phyloP scores from a whole-genome alignment of 352 stramenopile genomes.

The Peronospora destructor region DNA sequence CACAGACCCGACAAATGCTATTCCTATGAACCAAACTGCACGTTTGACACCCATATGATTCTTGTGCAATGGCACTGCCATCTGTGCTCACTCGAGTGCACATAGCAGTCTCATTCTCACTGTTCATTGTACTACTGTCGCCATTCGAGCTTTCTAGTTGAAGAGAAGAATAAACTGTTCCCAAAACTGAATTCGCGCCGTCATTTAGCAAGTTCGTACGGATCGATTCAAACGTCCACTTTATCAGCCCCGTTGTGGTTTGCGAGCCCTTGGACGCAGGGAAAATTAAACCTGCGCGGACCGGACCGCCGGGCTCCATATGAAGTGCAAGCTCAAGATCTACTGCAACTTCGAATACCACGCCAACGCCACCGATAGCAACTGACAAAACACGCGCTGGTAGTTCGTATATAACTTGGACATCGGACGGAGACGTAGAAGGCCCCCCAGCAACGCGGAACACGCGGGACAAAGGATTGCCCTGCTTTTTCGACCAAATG shows the following conservation, averaged over 20 bases:
- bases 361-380: slow-evolving; percentile 29
- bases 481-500: slow-evolving; percentile 35
- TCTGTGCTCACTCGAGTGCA: slow-evolving; percentile 72
- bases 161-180: slow-evolving; percentile 36
- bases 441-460: slow-evolving; percentile 24
- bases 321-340: slow-evolving; percentile 47
- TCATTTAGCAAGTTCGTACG: slow-evolving; percentile 9
- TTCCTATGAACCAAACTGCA: slow-evolving; percentile 67
- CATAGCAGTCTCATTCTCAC: slow-evolving; percentile 24
- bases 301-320: slow-evolving; percentile 22
- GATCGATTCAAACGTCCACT: slow-evolving; percentile 33
- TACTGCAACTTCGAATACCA: slow-evolving; percentile 48
- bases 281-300: slow-evolving; percentile 48
- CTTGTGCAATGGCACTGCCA: slow-evolving; percentile 72
- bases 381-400: slow-evolving; percentile 37
- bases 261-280: slow-evolving; percentile 14
- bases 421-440: slow-evolving; percentile 13
- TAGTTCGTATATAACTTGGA: slow-evolving; percentile 42
- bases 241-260: slow-evolving; percentile 19
- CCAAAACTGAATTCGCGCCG: slow-evolving; percentile 25
- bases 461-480: slow-evolving; percentile 31
- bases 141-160: slow-evolving; percentile 11
- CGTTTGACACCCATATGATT: slow-evolving; percentile 75
- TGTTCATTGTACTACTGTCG: slow-evolving; percentile 8
- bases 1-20: slow-evolving; percentile 59